Evolutionary conservation across 768 basidiomycete genomes (phyloP).

Genomic region (Hypholoma sublateritium): DNA sequence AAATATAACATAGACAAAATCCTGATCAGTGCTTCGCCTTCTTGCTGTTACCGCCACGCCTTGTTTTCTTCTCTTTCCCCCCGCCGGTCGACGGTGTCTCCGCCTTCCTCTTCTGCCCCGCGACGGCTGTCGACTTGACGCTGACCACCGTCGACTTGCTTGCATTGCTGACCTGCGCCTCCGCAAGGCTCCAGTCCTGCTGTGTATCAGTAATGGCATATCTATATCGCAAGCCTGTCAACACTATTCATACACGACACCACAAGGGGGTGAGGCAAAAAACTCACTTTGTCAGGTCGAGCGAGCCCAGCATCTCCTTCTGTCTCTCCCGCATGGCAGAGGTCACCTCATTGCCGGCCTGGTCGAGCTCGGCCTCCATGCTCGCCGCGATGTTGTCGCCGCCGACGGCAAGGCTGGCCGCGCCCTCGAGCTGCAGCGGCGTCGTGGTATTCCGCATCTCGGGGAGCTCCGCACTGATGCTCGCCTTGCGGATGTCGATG

Average conservation of each 20-base stretch:
- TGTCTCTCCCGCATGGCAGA: slow-evolving; percentile 75
- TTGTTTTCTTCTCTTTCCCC: slow-evolving; percentile 46
- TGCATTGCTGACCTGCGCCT: slow-evolving; percentile 61
- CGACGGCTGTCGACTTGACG: slow-evolving; percentile 50
- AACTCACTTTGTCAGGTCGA: slow-evolving; percentile 87
- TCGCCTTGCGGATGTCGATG: slow-evolving; percentile 76
- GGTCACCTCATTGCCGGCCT: slow-evolving; percentile 73
- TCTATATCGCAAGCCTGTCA: slow-evolving; percentile 33
- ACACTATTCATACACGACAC: slow-evolving; percentile 7
- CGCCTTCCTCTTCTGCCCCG: slow-evolving; percentile 61
- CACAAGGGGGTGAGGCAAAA: slow-evolving; percentile 9
- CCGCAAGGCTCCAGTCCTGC: slow-evolving; percentile 75
- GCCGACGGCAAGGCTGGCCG: not conserved
- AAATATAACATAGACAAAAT: not conserved
- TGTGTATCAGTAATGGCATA: slow-evolving; percentile 72
- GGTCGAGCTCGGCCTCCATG: slow-evolving; percentile 70
- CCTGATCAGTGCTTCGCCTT: slow-evolving; percentile 39
- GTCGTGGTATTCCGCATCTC: slow-evolving; percentile 19
- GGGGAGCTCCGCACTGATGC: slow-evolving; percentile 65
- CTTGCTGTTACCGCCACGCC: slow-evolving; percentile 44
- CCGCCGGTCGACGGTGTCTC: slow-evolving; percentile 23
- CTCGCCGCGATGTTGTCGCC: slow-evolving; percentile 38
- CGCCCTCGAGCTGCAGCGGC: not conserved
- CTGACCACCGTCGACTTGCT: slow-evolving; percentile 74
- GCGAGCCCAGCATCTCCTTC: slow-evolving; percentile 81